Percentiles rank a stretch among this genome's conserved stretches.
Evolutionary conservation across 495 filamentous ascomycete genomes (phyloP).

Genomic region (Talaromyces ruber): DNA sequence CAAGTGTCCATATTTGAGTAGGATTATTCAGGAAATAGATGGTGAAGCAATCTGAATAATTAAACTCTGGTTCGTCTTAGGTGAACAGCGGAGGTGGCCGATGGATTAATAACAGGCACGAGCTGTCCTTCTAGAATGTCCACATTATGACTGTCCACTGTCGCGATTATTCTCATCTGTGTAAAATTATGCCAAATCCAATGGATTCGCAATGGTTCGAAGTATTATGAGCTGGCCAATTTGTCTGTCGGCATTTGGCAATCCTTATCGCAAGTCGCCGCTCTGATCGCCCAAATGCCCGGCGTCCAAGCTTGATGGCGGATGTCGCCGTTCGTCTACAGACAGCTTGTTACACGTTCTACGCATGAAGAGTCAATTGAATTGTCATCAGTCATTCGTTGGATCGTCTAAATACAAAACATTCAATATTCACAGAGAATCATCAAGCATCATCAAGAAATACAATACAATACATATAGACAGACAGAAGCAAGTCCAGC

Average conservation of each 20-base stretch:
- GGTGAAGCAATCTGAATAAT: background rate
- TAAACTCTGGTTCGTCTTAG: background rate
- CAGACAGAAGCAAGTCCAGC: background rate
- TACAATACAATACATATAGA: constrained; percentile 1
- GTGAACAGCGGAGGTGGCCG: background rate
- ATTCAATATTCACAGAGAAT: constrained; percentile 4
- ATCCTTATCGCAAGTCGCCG: background rate
- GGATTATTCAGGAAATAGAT: background rate
- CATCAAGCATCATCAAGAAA: background rate
- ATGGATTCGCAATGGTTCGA: background rate
- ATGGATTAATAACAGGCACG: background rate
- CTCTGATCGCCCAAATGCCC: background rate
- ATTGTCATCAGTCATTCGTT: background rate
- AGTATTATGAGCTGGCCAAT: background rate
- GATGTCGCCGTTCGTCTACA: background rate
- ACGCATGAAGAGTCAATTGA: background rate
- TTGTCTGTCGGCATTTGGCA: background rate
- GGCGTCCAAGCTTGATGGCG: background rate
- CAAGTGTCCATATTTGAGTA: background rate
- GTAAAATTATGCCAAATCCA: background rate
- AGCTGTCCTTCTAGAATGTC: background rate
- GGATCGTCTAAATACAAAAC: background rate
- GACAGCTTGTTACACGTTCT: background rate
- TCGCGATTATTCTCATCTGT: background rate
- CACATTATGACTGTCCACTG: background rate